Evolutionary conservation across 306 rosid genomes (phyloP).

Genomic region (Amphicarpaea edgeworthii): DNA sequence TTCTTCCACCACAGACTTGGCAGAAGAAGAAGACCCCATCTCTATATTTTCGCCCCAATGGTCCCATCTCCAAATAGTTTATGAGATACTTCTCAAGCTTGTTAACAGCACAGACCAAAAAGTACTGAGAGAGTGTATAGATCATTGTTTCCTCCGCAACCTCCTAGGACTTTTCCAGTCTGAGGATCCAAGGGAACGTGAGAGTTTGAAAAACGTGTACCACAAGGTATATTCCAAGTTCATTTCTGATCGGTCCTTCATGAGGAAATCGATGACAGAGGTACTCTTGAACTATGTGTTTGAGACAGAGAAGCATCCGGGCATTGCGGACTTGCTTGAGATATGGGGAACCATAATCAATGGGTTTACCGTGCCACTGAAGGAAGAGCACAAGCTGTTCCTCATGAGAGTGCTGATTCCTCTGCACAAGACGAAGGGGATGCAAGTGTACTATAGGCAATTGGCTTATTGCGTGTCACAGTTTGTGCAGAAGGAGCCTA

Average conservation of each 20-base stretch:
- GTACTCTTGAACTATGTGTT: conserved; percentile 69
- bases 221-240: conserved; percentile 73
- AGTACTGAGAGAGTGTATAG: conserved; percentile 50
- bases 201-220: conserved; percentile 71
- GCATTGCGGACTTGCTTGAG: conserved; percentile 87
- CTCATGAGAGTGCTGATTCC: conserved; percentile 87
- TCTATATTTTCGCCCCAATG: conserved; percentile 59
- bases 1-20: conserved; percentile 42
- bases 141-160: conserved; percentile 61
- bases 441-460: conserved; percentile 75
- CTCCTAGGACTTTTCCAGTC: conserved; percentile 73
- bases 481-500: conserved; percentile 90
- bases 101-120: conserved; percentile 52
- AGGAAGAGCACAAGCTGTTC: conserved; percentile 90
- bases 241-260: conserved; percentile 59
- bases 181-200: conserved; percentile 82
- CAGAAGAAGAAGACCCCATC: conserved; percentile 71
- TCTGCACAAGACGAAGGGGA: conserved; percentile 74
- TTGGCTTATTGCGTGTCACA: conserved; percentile 83
- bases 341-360: conserved; percentile 89
- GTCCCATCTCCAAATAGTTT: conserved; percentile 76
- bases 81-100: conserved; percentile 67
- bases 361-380: conserved; percentile 85
- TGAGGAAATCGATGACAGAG: conserved; percentile 83
- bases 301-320: conserved; percentile 72